Base-by-base conservation (phyloP, 805 yeast genomes). In the Candida multigemmis region DNA sequence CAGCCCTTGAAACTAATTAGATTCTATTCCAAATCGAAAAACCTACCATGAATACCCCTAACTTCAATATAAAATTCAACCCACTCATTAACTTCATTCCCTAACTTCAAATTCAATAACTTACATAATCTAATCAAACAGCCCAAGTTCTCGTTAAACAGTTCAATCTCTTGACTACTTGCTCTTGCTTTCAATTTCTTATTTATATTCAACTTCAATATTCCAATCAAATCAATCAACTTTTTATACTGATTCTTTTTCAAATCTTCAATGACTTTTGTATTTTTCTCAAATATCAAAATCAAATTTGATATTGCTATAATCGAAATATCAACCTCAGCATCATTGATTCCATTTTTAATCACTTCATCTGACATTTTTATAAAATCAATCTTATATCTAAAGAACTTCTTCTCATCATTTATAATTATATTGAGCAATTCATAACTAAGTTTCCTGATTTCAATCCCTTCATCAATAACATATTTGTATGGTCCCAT, bases 401-500 rank as follows among this genome's bases (percentile, higher is more conserved):
- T 40, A 7, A 33, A 40, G 10, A 43, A 28, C 11, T 34, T 38
- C 3, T 39, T 46, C n/a, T 41, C 40, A 23, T 47, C 51, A 4
- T 49, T 46, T 8, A 56, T 46, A 3, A 79, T 47, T 6, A 82
- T 65, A 46, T 74, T 77, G 16, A 83, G 53, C 13, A 77, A 53
- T 42, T 83, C 94, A 47, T 77, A 80, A 5, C 81, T 63, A 20
- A 79, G 67, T 44, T 80, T 80, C 28, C 94, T 64, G 32, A 74
- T 70, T 33, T 75, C 84, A 21, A 81, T 58, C 0, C 86, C 91
- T 37, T 77, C 78, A 41, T 84, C 95, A 21, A 82, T 69, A 34
- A 75, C 74, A 45, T 82, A 87, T 44, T 81, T 82, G 60, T 79
- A 83, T 0, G 94, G 93, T 2, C 95, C 95, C 72, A 85, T 82